A percentile compares a stretch with the other conserved stretches of the same genome.
Conservation (phyloP, 257 asterid species). For the Apocynum venetum region DNA sequence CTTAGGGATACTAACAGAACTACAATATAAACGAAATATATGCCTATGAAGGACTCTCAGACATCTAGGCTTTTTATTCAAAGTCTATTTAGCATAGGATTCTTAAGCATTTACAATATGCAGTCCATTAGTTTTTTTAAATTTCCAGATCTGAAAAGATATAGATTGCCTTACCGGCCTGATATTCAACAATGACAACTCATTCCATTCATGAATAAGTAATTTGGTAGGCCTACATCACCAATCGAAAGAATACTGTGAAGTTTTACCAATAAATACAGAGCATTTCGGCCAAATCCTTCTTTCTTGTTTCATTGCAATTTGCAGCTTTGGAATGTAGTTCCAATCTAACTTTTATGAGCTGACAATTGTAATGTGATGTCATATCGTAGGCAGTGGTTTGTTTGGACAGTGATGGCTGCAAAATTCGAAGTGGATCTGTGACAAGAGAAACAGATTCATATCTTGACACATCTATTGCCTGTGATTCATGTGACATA, state of each 20-base stretch:
- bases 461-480: slow-evolving; percentile 89
- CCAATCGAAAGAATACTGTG: background rate
- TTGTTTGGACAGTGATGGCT: slow-evolving; percentile 95
- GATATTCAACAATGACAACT: background rate
- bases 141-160: background rate
- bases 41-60: background rate
- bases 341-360: slow-evolving; percentile 21
- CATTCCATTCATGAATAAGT: background rate
- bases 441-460: slow-evolving; percentile 63
- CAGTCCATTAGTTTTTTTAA: background rate
- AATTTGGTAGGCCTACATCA: background rate
- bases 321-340: slow-evolving; percentile 15
- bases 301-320: slow-evolving; percentile 6
- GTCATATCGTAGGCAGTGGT: slow-evolving; percentile 81
- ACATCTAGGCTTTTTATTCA: background rate
- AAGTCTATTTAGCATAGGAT: background rate
- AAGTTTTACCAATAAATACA: background rate
- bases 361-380: slow-evolving; percentile 29
- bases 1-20: background rate
- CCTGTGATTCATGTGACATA: slow-evolving; percentile 95
- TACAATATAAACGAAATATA: background rate
- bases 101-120: background rate
- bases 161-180: background rate
- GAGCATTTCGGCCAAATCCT: background rate
- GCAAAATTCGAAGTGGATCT: slow-evolving; percentile 77